Percentiles rank a stretch among this genome's conserved stretches.
Evolutionary conservation across 140 eudicot species (phyloP).

Genomic region (Oenanthe javanica): DNA sequence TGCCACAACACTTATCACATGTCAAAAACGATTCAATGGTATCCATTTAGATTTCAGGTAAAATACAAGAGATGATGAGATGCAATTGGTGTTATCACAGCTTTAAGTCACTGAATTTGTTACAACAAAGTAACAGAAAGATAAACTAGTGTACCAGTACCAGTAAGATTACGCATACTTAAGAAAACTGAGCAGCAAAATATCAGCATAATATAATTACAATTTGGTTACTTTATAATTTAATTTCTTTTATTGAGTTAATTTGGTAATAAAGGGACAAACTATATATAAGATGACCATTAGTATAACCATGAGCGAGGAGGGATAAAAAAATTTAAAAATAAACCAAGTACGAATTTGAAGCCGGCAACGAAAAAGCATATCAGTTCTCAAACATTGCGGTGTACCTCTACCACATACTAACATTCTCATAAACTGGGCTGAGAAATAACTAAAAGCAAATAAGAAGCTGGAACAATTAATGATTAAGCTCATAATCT

Average conservation of each 20-base stretch:
- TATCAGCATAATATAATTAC: neutral
- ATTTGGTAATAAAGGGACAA: neutral
- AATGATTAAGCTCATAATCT: neutral
- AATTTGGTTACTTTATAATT: neutral
- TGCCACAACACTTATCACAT: conserved; percentile 17
- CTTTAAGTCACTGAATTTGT: neutral
- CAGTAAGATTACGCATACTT: neutral
- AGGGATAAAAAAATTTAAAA: neutral
- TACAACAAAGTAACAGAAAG: neutral
- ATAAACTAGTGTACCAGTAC: neutral
- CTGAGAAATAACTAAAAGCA: neutral
- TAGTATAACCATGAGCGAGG: neutral
- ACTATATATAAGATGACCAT: neutral
- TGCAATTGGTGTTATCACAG: neutral
- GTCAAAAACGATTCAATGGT: neutral
- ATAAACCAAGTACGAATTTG: neutral
- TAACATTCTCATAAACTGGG: neutral
- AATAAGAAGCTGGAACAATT: neutral
- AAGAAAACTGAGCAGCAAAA: neutral
- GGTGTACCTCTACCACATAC: neutral
- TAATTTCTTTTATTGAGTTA: neutral
- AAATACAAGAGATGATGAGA: neutral
- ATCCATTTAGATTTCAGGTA: neutral
- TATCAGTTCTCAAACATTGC: neutral
- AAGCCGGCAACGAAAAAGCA: neutral